Percentiles rank a stretch among this genome's conserved stretches.
phyloP scores from a whole-genome alignment of 768 basidiomycete genomes.

The Tulasnella sp. region DNA sequence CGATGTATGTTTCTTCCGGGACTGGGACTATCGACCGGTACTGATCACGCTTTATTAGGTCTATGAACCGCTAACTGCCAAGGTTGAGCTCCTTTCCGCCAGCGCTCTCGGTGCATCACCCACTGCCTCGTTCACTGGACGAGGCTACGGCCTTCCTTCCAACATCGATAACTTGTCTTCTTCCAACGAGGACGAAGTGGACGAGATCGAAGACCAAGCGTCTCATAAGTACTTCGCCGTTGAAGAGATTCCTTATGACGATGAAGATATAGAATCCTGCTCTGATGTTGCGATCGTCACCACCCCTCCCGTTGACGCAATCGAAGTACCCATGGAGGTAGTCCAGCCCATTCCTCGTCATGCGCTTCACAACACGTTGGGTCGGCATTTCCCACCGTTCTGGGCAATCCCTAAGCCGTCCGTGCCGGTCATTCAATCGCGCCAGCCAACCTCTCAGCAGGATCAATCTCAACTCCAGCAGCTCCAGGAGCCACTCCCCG shows the following conservation, averaged over 20 bases:
- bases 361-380: no score
- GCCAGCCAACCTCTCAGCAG: no score
- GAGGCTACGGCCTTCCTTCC: slow-evolving; percentile 7
- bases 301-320: no score
- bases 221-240: slow-evolving; percentile 8
- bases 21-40: background rate
- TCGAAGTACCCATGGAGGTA: no score
- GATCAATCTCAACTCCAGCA: no score
- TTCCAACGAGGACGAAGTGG: background rate
- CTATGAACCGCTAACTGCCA: slow-evolving; percentile 4
- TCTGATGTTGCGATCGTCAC: no score
- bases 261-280: background rate
- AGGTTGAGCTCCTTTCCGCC: background rate
- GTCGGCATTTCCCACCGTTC: no score
- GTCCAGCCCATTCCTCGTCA: no score
- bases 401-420: no score
- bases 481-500: no score
- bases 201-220: slow-evolving; percentile 1
- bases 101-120: background rate
- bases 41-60: background rate
- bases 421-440: no score
- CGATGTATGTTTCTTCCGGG: background rate
- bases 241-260: background rate
- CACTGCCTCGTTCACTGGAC: background rate
- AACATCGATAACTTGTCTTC: slow-evolving; percentile 2